Percentiles rank a stretch among this genome's conserved stretches.
Evolutionary conservation across 108 stramenopile genomes (phyloP).

Genomic region (Cyclostephanos invisitatus): DNA sequence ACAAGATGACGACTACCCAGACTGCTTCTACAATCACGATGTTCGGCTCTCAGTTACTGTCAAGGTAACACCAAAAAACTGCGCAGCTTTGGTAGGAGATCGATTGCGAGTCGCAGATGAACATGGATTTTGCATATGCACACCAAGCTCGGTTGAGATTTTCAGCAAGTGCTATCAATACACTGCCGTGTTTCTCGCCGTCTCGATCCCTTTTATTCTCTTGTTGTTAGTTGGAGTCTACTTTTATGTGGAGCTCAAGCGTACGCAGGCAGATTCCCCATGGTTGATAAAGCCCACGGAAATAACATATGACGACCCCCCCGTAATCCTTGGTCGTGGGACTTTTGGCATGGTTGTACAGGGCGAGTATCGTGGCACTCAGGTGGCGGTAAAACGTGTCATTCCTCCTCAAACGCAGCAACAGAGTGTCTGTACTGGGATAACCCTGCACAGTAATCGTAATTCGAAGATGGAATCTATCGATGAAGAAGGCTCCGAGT

Average conservation of each 20-base stretch:
- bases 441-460: too few species aligned
- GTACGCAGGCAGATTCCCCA: slow-evolving; percentile 39
- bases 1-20: slow-evolving; percentile 21
- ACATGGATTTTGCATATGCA: slow-evolving; percentile 9
- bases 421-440: too few species aligned
- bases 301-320: slow-evolving; percentile 37
- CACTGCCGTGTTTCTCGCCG: too few species aligned
- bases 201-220: slow-evolving; percentile 16
- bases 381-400: slow-evolving; percentile 56
- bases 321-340: slow-evolving; percentile 45
- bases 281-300: slow-evolving; percentile 44
- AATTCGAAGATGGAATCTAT: too few species aligned
- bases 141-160: not conserved
- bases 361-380: slow-evolving; percentile 55
- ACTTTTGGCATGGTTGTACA: slow-evolving; percentile 54
- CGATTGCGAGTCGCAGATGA: slow-evolving; percentile 11
- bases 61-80: slow-evolving; percentile 17
- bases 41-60: not conserved
- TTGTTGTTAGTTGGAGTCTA: slow-evolving; percentile 22
- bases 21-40: slow-evolving; percentile 39
- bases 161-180: not conserved
- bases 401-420: slow-evolving; percentile 23
- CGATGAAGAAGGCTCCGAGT: too few species aligned
- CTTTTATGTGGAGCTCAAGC: slow-evolving; percentile 32
- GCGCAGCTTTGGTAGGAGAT: slow-evolving; percentile 17